Percentiles rank a stretch among this genome's conserved stretches.
phyloP scores from a whole-genome alignment of 2,329 filamentous ascomycete genomes.

The Exophiala dermatitidis region DNA sequence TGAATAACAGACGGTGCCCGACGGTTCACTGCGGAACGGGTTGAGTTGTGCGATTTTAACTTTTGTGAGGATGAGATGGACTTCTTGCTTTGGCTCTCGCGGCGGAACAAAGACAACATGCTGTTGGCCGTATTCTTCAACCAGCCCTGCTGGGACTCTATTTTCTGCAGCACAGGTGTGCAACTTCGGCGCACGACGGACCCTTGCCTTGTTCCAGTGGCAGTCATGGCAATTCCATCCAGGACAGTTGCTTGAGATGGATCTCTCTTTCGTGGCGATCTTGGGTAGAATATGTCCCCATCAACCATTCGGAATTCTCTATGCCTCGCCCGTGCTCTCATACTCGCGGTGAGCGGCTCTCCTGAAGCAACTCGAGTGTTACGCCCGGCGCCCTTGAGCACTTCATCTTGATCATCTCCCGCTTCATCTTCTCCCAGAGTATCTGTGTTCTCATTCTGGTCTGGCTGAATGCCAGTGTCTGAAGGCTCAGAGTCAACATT shows the following conservation, averaged over 20 bases:
- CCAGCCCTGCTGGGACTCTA: slow-evolving; percentile 19
- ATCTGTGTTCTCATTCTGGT: not conserved
- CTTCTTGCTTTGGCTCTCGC: slow-evolving; percentile 10
- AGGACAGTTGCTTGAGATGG: not conserved
- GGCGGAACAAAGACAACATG: slow-evolving; percentile 16
- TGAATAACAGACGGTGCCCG: not conserved
- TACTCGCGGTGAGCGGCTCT: slow-evolving; percentile 10
- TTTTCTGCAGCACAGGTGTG: slow-evolving; percentile 14
- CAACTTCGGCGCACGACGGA: slow-evolving; percentile 11
- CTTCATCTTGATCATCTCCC: not conserved
- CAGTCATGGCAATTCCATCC: not conserved
- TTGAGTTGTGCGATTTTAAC: not conserved
- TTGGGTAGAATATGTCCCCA: slow-evolving; percentile 16
- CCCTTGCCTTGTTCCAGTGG: slow-evolving; percentile 5
- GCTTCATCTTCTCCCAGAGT: slow-evolving; percentile 1
- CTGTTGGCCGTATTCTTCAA: slow-evolving; percentile 5
- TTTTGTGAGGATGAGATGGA: not conserved
- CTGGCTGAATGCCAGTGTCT: not conserved
- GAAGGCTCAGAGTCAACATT: not conserved
- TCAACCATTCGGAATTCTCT: slow-evolving; percentile 23
- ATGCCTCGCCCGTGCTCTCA: slow-evolving; percentile 15
- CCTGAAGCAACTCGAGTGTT: slow-evolving; percentile 7
- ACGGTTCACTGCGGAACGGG: not conserved
- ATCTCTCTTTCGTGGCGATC: slow-evolving; percentile 7
- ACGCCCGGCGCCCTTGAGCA: not conserved